phyloP scores from a whole-genome alignment of 352 stramenopile species.

The Phytophthora chlamydospora region DNA sequence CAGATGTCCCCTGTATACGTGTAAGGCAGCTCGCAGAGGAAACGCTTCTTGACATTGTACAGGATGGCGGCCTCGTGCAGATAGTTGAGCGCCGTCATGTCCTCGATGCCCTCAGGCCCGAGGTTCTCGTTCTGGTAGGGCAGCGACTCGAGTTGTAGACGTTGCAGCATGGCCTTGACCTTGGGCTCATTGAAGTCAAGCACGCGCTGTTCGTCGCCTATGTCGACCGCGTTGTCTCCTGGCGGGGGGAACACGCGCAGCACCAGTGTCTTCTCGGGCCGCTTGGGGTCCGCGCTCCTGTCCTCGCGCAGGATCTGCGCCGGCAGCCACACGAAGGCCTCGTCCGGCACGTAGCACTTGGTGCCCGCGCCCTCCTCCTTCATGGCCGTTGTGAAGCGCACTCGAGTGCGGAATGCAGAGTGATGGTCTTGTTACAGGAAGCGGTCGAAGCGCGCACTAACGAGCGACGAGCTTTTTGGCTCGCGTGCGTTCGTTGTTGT shows the following conservation, averaged over 20 bases:
- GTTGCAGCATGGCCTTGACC: slow-evolving; percentile 65
- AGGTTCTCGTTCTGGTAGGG: slow-evolving; percentile 83
- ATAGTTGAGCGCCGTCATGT: slow-evolving; percentile 90
- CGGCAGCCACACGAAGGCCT: slow-evolving; percentile 77
- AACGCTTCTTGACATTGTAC: slow-evolving; percentile 91
- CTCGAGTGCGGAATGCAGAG: slow-evolving; percentile 23
- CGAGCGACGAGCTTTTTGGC: slow-evolving; percentile 10
- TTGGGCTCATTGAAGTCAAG: slow-evolving; percentile 81
- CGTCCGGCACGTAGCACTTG: slow-evolving; percentile 87
- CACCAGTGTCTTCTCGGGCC: slow-evolving; percentile 60
- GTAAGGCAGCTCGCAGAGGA: slow-evolving; percentile 91
- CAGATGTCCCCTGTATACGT: slow-evolving; percentile 97
- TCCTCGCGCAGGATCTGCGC: slow-evolving; percentile 74
- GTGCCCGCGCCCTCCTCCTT: slow-evolving; percentile 51
- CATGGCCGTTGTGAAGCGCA: slow-evolving; percentile 7
- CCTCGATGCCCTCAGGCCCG: slow-evolving; percentile 66
- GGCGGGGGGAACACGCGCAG: slow-evolving; percentile 57
- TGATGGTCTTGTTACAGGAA: slow-evolving; percentile 13
- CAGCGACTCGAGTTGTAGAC: slow-evolving; percentile 70
- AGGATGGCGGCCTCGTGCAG: slow-evolving; percentile 92
- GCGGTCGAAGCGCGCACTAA: slow-evolving; percentile 4
- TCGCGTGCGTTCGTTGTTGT: slow-evolving; percentile 1
- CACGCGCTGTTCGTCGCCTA: slow-evolving; percentile 53
- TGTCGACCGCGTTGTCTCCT: slow-evolving; percentile 15
- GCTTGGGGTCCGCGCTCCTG: slow-evolving; percentile 54